Evolutionary conservation across 2,329 filamentous ascomycete genomes (phyloP).

Genomic region (Metarhizium robertsii): DNA sequence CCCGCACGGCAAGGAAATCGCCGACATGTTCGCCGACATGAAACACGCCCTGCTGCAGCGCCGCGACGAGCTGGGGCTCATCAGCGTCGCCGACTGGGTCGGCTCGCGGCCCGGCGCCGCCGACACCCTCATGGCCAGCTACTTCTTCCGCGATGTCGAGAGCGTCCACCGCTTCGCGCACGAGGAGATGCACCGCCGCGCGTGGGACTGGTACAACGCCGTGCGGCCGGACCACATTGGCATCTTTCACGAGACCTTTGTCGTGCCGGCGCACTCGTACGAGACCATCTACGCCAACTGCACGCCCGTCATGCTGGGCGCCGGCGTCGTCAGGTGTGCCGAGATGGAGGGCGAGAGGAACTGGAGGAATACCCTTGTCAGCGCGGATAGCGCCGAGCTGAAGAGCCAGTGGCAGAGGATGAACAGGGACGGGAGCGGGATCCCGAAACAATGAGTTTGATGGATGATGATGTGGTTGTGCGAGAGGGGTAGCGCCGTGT

Average conservation of each 20-base stretch:
- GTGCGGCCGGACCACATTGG: slow-evolving; percentile 29
- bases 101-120: slow-evolving; percentile 17
- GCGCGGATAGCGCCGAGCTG: slow-evolving; percentile 19
- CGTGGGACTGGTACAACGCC: slow-evolving; percentile 40
- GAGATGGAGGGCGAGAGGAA: slow-evolving; percentile 13
- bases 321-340: slow-evolving; percentile 14
- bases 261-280: slow-evolving; percentile 32
- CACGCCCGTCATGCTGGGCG: slow-evolving; percentile 26
- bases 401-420: slow-evolving; percentile 26
- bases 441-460: slow-evolving; percentile 5
- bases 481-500: too few relatives aligned
- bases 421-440: slow-evolving; percentile 15
- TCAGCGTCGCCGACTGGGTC: slow-evolving; percentile 33
- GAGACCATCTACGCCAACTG: slow-evolving; percentile 43
- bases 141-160: slow-evolving; percentile 41
- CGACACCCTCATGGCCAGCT: slow-evolving; percentile 31
- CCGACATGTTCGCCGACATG: slow-evolving; percentile 29
- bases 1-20: slow-evolving; percentile 32
- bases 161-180: slow-evolving; percentile 44
- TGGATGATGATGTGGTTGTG: background rate
- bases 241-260: slow-evolving; percentile 47
- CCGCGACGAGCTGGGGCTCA: slow-evolving; percentile 35
- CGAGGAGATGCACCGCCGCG: slow-evolving; percentile 33
- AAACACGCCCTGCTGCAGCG: slow-evolving; percentile 22
- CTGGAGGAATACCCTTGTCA: slow-evolving; percentile 26